A percentile compares a stretch with the other conserved stretches of the same genome.
Conservation (phyloP, 2,329 filamentous ascomycete genomes). For the Dothistroma pini region DNA sequence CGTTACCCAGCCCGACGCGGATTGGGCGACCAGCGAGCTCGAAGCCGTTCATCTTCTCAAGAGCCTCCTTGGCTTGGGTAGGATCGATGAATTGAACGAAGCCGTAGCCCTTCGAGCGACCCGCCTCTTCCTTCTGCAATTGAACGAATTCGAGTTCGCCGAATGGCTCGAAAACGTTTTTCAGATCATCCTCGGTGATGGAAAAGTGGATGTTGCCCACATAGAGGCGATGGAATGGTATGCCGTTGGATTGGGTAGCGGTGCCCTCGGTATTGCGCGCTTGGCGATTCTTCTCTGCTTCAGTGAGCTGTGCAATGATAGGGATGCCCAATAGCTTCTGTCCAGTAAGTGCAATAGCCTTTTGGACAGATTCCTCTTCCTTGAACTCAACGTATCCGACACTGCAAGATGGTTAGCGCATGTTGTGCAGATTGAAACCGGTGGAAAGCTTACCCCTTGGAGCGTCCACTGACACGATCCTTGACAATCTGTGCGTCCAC, state of each 20-base stretch:
- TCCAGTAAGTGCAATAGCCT: conserved; percentile 95
- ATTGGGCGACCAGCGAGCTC: conserved; percentile 96
- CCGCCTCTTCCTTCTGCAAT: conserved; percentile 90
- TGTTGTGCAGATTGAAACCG: background rate
- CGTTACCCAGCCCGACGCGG: conserved; percentile 97
- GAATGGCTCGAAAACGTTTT: conserved; percentile 96
- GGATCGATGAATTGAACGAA: conserved; percentile 83
- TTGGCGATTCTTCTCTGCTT: conserved; percentile 99
- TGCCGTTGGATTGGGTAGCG: conserved; percentile 70
- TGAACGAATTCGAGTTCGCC: conserved; percentile 97
- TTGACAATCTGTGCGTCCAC: conserved; percentile 99
- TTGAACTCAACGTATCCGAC: conserved; percentile 99
- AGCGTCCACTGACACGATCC: conserved; percentile 91
- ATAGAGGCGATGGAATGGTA: conserved; percentile 96
- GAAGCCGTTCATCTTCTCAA: conserved; percentile 99
- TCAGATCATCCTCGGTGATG: conserved; percentile 91
- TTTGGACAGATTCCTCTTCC: conserved; percentile 85
- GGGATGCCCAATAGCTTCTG: conserved; percentile 98
- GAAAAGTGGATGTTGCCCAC: conserved; percentile 99
- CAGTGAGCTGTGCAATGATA: conserved; percentile 96
- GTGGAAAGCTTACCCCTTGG: conserved; percentile 73
- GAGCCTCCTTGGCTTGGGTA: conserved; percentile 82
- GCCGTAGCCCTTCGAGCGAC: conserved; percentile 89
- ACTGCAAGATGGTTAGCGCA: conserved; percentile 53
- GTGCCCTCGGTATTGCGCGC: conserved; percentile 73